Base-by-base conservation (phyloP, 805 yeast species). In the Hanseniaspora jakobsenii region DNA sequence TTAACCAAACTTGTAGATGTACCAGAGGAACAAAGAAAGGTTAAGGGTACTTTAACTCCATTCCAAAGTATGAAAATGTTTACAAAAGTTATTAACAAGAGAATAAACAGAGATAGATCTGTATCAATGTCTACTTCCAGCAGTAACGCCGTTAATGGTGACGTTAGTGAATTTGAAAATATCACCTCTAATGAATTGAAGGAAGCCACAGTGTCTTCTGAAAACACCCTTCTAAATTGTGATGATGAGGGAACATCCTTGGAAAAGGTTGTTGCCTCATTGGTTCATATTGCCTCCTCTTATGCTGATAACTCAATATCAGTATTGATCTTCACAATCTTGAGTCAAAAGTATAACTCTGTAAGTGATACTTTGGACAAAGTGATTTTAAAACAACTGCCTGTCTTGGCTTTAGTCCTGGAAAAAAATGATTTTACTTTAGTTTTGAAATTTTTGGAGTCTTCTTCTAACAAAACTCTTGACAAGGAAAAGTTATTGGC, bases 251-350 rank as follows among this genome's bases (percentile, higher is more conserved):
- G 18, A 28, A 18, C 37, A 10, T 51, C 79, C 7, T 77, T 76
- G 56, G 68, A 72, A 47, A 83, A 85, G 56, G 76, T 86, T 22
- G 72, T 85, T 16, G 69, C 73, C 7, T 78, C 93, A 0, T 71
- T 79, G 7, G 70, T 77, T 35, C 76, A 76, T 38, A 72, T 87
- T 31, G 75, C 87, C 0, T 70, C 73, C 22, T 66, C 69, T 26
- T 80, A 82, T 53, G 70, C 73, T 35, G 91, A 81, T 51, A 77
- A 75, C 46, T 72, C 82, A 14, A 80, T 89, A 24, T 74, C 81
- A 14, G 77, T 81, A 3, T 68, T 91, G 51, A 78, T 93, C 0
- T 77, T 83, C 12, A 79, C 95, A 0, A 77, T 91, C 30, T 67
- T 91, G 47, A 75, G 83, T 12, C 96, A 87, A 57, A 87, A 86